phyloP scores from a whole-genome alignment of 306 rosid genomes.

The Corylus heterophylla region DNA sequence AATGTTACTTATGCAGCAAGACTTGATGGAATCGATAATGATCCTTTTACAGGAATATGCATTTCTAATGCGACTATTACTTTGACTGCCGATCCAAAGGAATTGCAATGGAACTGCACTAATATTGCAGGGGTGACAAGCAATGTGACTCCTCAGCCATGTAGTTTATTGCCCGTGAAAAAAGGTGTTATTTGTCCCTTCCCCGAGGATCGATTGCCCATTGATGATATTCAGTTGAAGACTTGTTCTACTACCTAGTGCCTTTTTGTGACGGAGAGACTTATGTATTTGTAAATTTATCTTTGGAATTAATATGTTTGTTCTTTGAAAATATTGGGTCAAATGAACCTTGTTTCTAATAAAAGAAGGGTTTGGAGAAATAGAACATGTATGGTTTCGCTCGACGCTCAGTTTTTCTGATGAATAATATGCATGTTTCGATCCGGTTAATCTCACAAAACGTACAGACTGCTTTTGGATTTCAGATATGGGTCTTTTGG shows the following conservation, averaged over 20 bases:
- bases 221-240: constrained; percentile 51
- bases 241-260: constrained; percentile 36
- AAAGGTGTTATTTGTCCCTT: constrained; percentile 35
- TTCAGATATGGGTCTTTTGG: no score
- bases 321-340: no score
- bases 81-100: constrained; percentile 19
- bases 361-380: no score
- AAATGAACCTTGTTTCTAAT: not conserved
- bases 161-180: constrained; percentile 48
- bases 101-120: constrained; percentile 68
- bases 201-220: constrained; percentile 51
- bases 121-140: constrained; percentile 51
- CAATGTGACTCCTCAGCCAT: constrained; percentile 57
- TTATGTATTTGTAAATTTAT: not conserved
- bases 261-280: not conserved
- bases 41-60: constrained; percentile 61
- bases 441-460: not conserved
- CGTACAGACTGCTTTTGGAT: no score
- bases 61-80: constrained; percentile 48
- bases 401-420: no score
- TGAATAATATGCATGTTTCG: no score
- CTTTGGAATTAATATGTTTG: no score
- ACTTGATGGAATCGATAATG: constrained; percentile 51
- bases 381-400: constrained; percentile 16
- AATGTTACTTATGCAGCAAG: constrained; percentile 50